A percentile compares a stretch with the other conserved stretches of the same genome.
Conservation (phyloP, 1,139 yeast species). For the Blastobotrys aristatus region DNA sequence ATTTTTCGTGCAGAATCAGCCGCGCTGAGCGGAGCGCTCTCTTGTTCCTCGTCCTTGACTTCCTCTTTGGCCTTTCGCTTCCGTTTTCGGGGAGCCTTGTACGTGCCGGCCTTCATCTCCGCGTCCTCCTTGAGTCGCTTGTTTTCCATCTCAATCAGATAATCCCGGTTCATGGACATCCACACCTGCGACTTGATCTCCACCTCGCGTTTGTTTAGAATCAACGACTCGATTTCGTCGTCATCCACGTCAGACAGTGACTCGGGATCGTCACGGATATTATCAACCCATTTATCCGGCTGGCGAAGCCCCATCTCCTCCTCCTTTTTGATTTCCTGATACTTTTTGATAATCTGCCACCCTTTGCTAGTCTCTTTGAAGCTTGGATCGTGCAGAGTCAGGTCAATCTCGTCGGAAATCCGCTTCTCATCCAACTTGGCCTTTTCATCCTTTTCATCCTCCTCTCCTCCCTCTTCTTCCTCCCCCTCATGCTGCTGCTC, state of each 20-base stretch:
- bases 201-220: slow-evolving; percentile 64
- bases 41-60: slow-evolving; percentile 16
- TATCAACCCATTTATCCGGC: slow-evolving; percentile 35
- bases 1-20: slow-evolving; percentile 65
- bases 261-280: slow-evolving; percentile 56
- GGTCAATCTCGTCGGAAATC: slow-evolving; percentile 20
- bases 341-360: slow-evolving; percentile 9
- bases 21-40: slow-evolving; percentile 42
- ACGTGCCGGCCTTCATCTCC: slow-evolving; percentile 49
- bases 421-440: slow-evolving; percentile 19
- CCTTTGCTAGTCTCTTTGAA: slow-evolving; percentile 16
- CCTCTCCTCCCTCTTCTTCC: slow-evolving; percentile 11
- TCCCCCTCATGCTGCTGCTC: slow-evolving; percentile 3
- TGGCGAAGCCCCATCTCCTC: neutral
- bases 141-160: slow-evolving; percentile 75
- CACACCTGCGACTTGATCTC: slow-evolving; percentile 71
- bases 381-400: slow-evolving; percentile 21
- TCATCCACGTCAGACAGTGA: slow-evolving; percentile 76
- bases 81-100: slow-evolving; percentile 35
- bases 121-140: slow-evolving; percentile 82
- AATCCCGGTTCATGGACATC: slow-evolving; percentile 86
- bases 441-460: no score
- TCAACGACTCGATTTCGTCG: slow-evolving; percentile 57
- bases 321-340: slow-evolving; percentile 9
- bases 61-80: slow-evolving; percentile 24